Percentiles rank a stretch among this genome's conserved stretches.
phyloP scores from a whole-genome alignment of 2,329 filamentous ascomycete genomes.

The Trichoderma harzianum region DNA sequence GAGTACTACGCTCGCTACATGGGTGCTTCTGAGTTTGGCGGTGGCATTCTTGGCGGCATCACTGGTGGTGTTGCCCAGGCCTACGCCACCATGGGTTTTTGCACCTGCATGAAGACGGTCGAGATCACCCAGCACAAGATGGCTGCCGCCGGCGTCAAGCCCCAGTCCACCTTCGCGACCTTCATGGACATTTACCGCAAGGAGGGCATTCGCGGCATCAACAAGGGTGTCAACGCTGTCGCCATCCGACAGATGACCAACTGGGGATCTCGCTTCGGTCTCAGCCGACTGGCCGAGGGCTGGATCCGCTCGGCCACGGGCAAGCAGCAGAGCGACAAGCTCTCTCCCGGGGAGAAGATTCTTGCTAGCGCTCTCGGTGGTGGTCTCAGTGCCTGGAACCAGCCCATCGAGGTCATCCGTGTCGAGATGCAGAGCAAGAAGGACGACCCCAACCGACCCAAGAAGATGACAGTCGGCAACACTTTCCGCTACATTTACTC shows the following conservation, averaged over 20 bases:
- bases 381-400: slow-evolving; percentile 96
- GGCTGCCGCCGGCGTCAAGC: slow-evolving; percentile 75
- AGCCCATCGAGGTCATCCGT: slow-evolving; percentile 98
- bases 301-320: slow-evolving; percentile 75
- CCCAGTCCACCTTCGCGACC: slow-evolving; percentile 86
- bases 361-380: slow-evolving; percentile 81
- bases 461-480: slow-evolving; percentile 97
- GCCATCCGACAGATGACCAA: slow-evolving; percentile 99
- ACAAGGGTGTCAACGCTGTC: slow-evolving; percentile 97
- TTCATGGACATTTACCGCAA: slow-evolving; percentile 96
- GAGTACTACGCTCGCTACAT: slow-evolving; percentile 86
- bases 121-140: slow-evolving; percentile 99
- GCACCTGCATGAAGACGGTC: slow-evolving; percentile 99
- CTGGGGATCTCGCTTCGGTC: slow-evolving; percentile 95
- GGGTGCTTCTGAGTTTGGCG: slow-evolving; percentile 81
- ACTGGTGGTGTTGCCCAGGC: slow-evolving; percentile 93
- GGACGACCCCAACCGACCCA: slow-evolving; percentile 93
- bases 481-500: slow-evolving; percentile 83
- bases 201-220: slow-evolving; percentile 93
- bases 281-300: slow-evolving; percentile 85
- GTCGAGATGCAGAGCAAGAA: slow-evolving; percentile 99
- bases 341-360: slow-evolving; percentile 82
- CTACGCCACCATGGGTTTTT: slow-evolving; percentile 99
- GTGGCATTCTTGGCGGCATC: slow-evolving; percentile 89
- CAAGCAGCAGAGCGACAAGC: slow-evolving; percentile 77